Base-by-base conservation (phyloP, 306 rosid species). In the Trichosanthes cucumerina region DNA sequence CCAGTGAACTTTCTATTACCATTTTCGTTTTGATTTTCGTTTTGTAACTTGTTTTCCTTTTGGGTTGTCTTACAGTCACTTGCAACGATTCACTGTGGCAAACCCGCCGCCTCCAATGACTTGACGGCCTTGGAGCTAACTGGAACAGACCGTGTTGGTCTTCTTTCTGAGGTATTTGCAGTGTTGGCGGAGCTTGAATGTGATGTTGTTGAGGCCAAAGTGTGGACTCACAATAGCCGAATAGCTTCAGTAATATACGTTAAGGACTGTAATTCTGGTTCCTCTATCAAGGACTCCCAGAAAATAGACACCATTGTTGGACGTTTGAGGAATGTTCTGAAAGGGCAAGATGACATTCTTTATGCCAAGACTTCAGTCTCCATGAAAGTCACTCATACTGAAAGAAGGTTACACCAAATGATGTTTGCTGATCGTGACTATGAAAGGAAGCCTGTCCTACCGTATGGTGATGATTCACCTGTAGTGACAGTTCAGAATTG, bases 151-250 rank as follows among this genome's bases (percentile, higher is more conserved):
- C 85, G 99, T 3, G 90, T 95, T 1, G 99, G 99, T 34, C 92
- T 95, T 74, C 91, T 95, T 23, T 95, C 99, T 0, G 97, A 95
- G 82, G 92, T 95, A 6, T 95, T 95, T 82, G 99, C 99, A 0
- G 99, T 95, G 9, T 85, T 95, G 19, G 88, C 96, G 10, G 93
- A 95, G 66, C 91, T 91, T 65, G 90, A 92, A 75, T 92, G 97
- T 16, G 88, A 91, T 77, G 97, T 95, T 60, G 97, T 95, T 47
- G 99, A 95, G 77, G 85, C 99, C 71, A 92, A 91, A 81, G 92
- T 91, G 79, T 95, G 99, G 99, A 95, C 97, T 38, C 96, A 92
- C 89, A 95, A 95, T 81, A 97, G 97, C 26, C 86, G 99, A 28
- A 92, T 95, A 21, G 97, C 99, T 1, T 89, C 97, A 1, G 77